Conservation (phyloP, 805 yeast species). For the Yarrowia porcina region DNA sequence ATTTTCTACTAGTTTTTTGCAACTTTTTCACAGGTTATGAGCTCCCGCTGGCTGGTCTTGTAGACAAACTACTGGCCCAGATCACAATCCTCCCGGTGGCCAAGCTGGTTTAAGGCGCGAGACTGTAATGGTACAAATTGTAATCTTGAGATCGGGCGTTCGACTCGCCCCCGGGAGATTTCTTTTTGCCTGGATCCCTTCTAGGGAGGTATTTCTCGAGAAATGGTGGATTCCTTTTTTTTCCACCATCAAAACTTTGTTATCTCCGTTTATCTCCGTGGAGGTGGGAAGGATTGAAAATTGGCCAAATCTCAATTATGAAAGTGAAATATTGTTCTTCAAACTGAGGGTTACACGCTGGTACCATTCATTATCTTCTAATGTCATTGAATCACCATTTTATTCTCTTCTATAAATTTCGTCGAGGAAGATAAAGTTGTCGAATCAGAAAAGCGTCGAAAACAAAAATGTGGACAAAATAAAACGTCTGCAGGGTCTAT, state of each 20-base stretch:
- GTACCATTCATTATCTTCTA: not conserved
- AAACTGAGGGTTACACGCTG: not conserved
- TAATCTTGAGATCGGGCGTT: constrained; percentile 7
- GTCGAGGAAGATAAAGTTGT: not conserved
- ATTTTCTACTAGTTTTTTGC: too few species aligned
- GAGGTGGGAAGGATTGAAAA: not conserved
- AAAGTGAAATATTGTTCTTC: not conserved
- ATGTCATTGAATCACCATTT: not conserved
- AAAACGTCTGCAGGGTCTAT: not conserved
- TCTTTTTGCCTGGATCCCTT: not conserved
- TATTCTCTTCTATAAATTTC: not conserved
- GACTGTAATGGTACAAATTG: not conserved
- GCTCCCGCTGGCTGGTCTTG: not conserved
- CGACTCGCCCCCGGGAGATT: constrained; percentile 6
- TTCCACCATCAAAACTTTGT: not conserved
- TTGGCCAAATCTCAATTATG: not conserved
- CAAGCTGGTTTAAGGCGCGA: constrained; percentile 8
- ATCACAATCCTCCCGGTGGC: constrained; percentile 5
- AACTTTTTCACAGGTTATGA: not conserved
- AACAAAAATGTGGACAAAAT: not conserved
- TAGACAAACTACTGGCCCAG: not conserved
- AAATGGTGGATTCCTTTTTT: not conserved
- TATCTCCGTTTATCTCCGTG: not conserved
- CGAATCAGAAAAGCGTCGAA: not conserved
- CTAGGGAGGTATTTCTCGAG: not conserved